These are phyloP conservation scores for Pistacia atlantica DNA, from an alignment of 345 rosid species.

Conservation along the genomic window DNA sequence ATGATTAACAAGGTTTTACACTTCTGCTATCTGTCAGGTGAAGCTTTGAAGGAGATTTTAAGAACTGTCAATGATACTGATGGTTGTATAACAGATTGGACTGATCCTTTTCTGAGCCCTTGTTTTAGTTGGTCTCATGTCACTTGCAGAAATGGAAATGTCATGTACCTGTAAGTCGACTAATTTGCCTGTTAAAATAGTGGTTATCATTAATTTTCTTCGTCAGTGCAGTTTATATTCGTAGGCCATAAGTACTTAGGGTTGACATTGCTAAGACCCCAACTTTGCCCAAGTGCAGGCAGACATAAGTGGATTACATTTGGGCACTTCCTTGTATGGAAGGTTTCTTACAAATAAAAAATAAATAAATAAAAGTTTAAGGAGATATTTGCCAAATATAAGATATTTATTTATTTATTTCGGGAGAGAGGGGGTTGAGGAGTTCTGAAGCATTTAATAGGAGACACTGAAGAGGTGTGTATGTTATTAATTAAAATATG, in stretches of 20 bases:
- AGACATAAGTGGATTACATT: neutral
- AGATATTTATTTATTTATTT: no score
- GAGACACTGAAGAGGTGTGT: neutral
- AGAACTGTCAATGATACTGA: constrained; percentile 58
- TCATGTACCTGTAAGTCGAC: constrained; percentile 68
- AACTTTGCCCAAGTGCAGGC: neutral
- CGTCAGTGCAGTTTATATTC: neutral
- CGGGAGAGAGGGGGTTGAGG: no score
- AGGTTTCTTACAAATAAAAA: neutral
- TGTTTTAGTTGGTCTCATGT: constrained; percentile 89
- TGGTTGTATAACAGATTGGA: constrained; percentile 57
- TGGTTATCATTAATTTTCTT: neutral
- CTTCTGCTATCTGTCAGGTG: constrained; percentile 45
- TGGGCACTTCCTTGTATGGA: neutral
- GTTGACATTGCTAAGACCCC: neutral
- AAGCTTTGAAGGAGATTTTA: constrained; percentile 66
- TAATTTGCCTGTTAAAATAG: neutral
- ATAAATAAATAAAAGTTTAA: no score
- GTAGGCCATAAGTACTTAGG: neutral
- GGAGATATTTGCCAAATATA: neutral
- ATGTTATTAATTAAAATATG: neutral
- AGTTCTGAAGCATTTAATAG: neutral
- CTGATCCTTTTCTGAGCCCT: constrained; percentile 66
- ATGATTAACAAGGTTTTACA: constrained; percentile 4
- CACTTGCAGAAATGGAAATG: constrained; percentile 69